A percentile compares a stretch with the other conserved stretches of the same genome.
Evolutionary conservation across 2,329 filamentous ascomycete species (phyloP).

Genomic region (Lachnellula willkommii): DNA sequence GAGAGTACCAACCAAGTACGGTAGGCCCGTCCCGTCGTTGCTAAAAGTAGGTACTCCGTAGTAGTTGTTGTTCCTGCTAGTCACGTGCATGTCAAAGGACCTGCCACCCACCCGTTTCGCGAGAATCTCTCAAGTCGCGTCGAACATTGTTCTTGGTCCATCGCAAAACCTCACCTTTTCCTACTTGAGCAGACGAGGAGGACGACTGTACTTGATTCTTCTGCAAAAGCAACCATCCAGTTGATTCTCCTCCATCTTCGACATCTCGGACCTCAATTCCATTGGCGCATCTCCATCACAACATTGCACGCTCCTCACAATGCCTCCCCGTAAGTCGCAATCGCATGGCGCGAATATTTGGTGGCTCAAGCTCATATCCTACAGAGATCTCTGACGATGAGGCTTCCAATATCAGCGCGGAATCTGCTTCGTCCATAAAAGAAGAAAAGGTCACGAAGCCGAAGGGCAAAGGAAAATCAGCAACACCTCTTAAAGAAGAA

Average conservation of each 20-base stretch:
- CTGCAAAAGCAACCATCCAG: neutral
- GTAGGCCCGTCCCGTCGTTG: too few relatives aligned
- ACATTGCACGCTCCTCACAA: conserved; percentile 7
- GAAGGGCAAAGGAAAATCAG: conserved; percentile 16
- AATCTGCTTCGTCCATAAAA: conserved; percentile 1
- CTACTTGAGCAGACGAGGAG: too few relatives aligned
- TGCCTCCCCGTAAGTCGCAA: conserved; percentile 30
- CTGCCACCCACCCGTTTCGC: too few relatives aligned
- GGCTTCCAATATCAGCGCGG: conserved; percentile 34
- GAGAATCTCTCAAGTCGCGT: too few relatives aligned
- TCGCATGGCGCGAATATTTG: conserved; percentile 6
- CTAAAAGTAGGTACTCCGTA: too few relatives aligned
- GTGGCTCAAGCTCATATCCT: conserved; percentile 16
- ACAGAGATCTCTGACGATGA: conserved; percentile 29
- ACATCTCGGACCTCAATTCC: neutral
- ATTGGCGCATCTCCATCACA: neutral
- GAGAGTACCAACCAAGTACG: too few relatives aligned
- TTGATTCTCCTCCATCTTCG: neutral
- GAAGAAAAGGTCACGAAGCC: conserved; percentile 20
- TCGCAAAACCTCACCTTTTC: too few relatives aligned
- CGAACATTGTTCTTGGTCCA: too few relatives aligned
- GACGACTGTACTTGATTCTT: neutral
- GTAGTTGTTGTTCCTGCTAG: too few relatives aligned
- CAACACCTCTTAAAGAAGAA: conserved; percentile 25
- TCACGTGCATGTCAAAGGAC: too few relatives aligned